Evolutionary conservation across 768 basidiomycete species (phyloP).

Genomic region (Russula emetica): DNA sequence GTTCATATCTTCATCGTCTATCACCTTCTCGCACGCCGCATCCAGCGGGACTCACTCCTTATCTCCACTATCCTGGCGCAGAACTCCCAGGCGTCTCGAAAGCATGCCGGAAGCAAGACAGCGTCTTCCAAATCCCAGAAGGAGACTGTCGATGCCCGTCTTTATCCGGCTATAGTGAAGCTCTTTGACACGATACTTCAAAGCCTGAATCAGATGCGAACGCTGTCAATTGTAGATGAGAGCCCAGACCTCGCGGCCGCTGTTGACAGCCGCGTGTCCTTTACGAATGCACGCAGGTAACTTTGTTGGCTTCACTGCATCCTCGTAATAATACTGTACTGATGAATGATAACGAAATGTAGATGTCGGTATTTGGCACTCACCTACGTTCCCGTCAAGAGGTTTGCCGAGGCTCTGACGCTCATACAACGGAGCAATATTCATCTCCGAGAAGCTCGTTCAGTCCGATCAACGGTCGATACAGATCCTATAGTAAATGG

Average conservation of each 20-base stretch:
- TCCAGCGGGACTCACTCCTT: constrained; percentile 83
- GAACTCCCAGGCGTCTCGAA: constrained; percentile 30
- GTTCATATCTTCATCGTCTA: constrained; percentile 85
- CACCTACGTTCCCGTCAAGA: constrained; percentile 65
- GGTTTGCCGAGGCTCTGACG: constrained; percentile 66
- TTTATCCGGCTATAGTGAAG: constrained; percentile 87
- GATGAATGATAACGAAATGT: constrained; percentile 4
- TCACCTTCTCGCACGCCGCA: constrained; percentile 81
- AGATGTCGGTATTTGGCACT: constrained; percentile 76
- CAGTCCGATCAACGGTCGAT: constrained; percentile 46
- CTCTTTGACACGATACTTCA: constrained; percentile 82
- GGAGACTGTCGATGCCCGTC: constrained; percentile 59
- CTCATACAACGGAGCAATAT: constrained; percentile 68
- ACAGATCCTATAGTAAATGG: constrained; percentile 44
- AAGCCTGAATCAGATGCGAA: constrained; percentile 78
- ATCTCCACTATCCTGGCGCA: constrained; percentile 58
- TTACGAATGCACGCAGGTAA: constrained; percentile 71
- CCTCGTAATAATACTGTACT: constrained; percentile 6
- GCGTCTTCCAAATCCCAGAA: constrained; percentile 34
- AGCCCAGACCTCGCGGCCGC: constrained; percentile 76
- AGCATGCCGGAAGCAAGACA: constrained; percentile 25
- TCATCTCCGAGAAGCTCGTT: constrained; percentile 68
- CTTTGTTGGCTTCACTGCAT: constrained; percentile 20
- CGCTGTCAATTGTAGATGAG: constrained; percentile 81
- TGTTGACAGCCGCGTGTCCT: constrained; percentile 70